Conservation (phyloP, 2,329 filamentous ascomycete species). For the Samsoniella hepiali region DNA sequence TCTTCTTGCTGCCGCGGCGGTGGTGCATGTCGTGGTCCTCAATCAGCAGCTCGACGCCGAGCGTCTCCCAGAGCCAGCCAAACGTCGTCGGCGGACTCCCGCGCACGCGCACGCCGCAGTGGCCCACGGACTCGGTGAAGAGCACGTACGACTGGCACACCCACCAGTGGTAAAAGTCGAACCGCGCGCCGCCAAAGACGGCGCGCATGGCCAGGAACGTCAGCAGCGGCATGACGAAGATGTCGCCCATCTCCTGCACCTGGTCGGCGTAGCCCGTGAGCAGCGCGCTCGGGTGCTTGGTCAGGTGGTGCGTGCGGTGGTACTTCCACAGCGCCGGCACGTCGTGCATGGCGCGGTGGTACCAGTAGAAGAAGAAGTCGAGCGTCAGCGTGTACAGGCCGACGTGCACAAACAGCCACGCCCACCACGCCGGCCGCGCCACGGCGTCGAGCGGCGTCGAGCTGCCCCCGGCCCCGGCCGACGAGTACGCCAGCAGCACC, state of each 20-base stretch:
- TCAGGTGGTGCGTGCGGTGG: slow-evolving; percentile 44
- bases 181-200: slow-evolving; percentile 31
- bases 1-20: slow-evolving; percentile 25
- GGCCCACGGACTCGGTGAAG: slow-evolving; percentile 38
- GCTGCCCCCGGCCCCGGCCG: not conserved
- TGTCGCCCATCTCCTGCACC: slow-evolving; percentile 42
- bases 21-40: slow-evolving; percentile 37
- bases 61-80: slow-evolving; percentile 30
- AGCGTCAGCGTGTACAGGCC: slow-evolving; percentile 36
- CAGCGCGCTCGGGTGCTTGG: slow-evolving; percentile 40
- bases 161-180: slow-evolving; percentile 48
- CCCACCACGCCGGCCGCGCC: slow-evolving; percentile 22
- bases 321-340: slow-evolving; percentile 33
- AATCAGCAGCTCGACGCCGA: slow-evolving; percentile 35
- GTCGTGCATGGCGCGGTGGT: slow-evolving; percentile 42
- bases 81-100: slow-evolving; percentile 31
- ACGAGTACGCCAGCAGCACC: slow-evolving; percentile 32
- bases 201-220: slow-evolving; percentile 36
- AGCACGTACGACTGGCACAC: slow-evolving; percentile 42
- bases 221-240: slow-evolving; percentile 38
- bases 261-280: slow-evolving; percentile 40
- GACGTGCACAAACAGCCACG: slow-evolving; percentile 34
- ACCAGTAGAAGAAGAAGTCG: slow-evolving; percentile 42
- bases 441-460: slow-evolving; percentile 25
- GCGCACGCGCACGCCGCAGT: slow-evolving; percentile 37